Evolutionary conservation across 225 moss, liverwort and hornwort species (phyloP), one percentile per base, ranked within the genome.

Genomic region (Lunularia cruciata): DNA sequence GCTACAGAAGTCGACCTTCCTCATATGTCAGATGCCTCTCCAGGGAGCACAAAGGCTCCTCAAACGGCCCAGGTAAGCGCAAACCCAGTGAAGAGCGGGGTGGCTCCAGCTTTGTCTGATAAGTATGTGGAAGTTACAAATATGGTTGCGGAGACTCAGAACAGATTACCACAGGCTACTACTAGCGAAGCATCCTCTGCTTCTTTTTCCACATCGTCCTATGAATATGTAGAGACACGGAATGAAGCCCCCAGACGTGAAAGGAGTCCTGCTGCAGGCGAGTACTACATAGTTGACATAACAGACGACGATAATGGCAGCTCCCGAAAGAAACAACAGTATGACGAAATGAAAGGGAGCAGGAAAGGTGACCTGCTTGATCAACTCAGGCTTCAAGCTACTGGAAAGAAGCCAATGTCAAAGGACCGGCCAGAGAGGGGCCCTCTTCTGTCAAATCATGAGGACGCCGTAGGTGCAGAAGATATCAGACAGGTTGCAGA

Each of bases 311-410:
- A 72, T 37, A 46, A 51, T 9, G 38, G 43, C 40, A 62, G 55
- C 31, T 60, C 65, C 23, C 55, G 47, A 60, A 28, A 3, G 0
- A 66, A 53, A n/a, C 57, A 66, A 3, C 57, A 73, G 13, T 19
- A 27, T 26, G 30, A 31, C 26, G 59, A 35, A 19, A 43, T 2
- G 33, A 51, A 60, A 27, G 48, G 39, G 5, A 73, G 34, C 49
- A 69, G 46, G 28, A 78, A 55, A 32, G 55, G 67, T 45, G 52
- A 31, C 47, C 72, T 95, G 70, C 81, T 95, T 58, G 86, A 95
- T 71, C 80, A 87, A 16, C 63, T 95, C 73, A 87, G 95, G 77
- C 69, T 84, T 5, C 95, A 90, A 73, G 88, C 87, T 45, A 53
- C 57, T 49, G 77, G 70, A 59, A 72, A 60, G 15, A 65, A 60